phyloP scores from a whole-genome alignment of 1,139 yeast genomes.

The Blastobotrys serpentis region DNA sequence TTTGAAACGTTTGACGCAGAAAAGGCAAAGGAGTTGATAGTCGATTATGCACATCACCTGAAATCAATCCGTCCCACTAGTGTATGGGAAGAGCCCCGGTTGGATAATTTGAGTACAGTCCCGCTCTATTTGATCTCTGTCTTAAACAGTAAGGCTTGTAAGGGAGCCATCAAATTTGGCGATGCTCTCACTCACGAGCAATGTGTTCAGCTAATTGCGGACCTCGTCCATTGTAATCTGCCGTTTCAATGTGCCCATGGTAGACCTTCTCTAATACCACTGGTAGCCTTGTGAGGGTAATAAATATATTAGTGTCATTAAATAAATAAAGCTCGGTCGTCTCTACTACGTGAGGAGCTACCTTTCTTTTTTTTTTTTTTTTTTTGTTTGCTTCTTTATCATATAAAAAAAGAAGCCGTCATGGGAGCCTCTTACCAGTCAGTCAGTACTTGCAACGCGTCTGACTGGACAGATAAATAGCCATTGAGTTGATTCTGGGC shows the following conservation, averaged over 20 bases:
- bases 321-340: too few species aligned
- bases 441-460: neutral
- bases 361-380: too few species aligned
- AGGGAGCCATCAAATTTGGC: slow-evolving; percentile 75
- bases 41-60: neutral
- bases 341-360: too few species aligned
- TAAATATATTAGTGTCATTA: neutral
- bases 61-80: slow-evolving; percentile 6
- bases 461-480: neutral
- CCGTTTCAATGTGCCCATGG: slow-evolving; percentile 92
- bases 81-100: neutral
- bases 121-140: slow-evolving; percentile 37
- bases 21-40: neutral
- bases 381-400: too few species aligned
- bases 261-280: slow-evolving; percentile 68
- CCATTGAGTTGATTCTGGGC: slow-evolving; percentile 7
- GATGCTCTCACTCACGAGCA: slow-evolving; percentile 45
- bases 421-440: too few species aligned
- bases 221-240: slow-evolving; percentile 49
- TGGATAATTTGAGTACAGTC: neutral
- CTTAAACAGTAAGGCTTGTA: slow-evolving; percentile 64
- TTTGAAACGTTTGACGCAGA: neutral
- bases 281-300: slow-evolving; percentile 36
- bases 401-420: too few species aligned
- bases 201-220: slow-evolving; percentile 47